Evolutionary conservation across 148 eudicot genomes (phyloP), one percentile per base, ranked within the genome.

Genomic region (Agrostemma githago): DNA sequence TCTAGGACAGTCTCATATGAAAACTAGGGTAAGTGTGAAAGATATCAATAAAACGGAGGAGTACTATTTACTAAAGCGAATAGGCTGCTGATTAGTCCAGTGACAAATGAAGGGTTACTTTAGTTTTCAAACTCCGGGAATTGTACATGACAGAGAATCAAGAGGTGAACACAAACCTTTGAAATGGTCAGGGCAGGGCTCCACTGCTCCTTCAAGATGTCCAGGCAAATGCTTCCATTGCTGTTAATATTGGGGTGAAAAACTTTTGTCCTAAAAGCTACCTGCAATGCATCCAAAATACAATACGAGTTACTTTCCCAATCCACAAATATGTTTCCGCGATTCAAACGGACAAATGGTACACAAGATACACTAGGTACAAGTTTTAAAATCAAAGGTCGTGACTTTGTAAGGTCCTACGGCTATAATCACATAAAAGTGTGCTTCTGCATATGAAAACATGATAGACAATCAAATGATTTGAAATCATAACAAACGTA

Each of bases 171-270:
- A 66, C 85, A 48, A 70, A 83, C 85, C 85, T 83, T 83, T 8
- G 85, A 83, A 70, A 83, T 79, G 42, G 85, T 83, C 1, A 83
- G 80, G n/a, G 85, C 85, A 70, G 85, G 85, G 54, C 85, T 83
- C 85, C 85, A 83, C 73, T 83, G 85, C 62, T 83, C 85, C 83
- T 83, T 83, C 85, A 83, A 79, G 63, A 83, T 83, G 56, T 83
- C 85, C 2, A 83, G 78, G 83, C 85, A 83, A 48, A 83, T 83
- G 73, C 85, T 83, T 70, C 85, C 85, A 42, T 83, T 83, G 82
- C 85, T 83, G 51, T 83, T 83, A 15, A 83, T 83, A 56, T 83
- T 83, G 16, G 85, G 85, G 80, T 83, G 85, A 61, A 83, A 83
- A 48, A 83, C 85, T 68, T 83, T 83, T 20, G 85, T 83, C 83